Conservation (phyloP, 345 rosid species). For the Schrenkiella parvula region DNA sequence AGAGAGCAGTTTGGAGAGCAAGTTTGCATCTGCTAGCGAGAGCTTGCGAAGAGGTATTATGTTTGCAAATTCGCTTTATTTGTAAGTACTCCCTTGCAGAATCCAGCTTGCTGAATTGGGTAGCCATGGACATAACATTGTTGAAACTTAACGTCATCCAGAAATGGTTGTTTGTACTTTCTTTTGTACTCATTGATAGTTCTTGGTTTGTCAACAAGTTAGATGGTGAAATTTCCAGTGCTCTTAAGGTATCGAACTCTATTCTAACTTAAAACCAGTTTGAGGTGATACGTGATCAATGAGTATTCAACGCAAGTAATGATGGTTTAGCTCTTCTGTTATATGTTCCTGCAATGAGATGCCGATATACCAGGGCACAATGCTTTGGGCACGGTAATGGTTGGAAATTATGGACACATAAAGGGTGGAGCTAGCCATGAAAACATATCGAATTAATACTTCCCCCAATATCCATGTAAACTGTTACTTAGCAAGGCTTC, state of each 20-base stretch:
- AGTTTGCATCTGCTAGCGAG: slow-evolving; percentile 87
- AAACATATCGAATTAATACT: slow-evolving; percentile 40
- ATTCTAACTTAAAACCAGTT: not conserved
- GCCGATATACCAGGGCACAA: too few species aligned
- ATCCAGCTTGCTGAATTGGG: not conserved
- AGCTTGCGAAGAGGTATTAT: slow-evolving; percentile 88
- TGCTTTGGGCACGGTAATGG: too few species aligned
- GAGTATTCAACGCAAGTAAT: not conserved
- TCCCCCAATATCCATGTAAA: slow-evolving; percentile 91
- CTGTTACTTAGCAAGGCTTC: too few species aligned
- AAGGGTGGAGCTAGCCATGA: too few species aligned
- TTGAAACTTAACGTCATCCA: not conserved
- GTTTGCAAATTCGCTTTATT: slow-evolving; percentile 90
- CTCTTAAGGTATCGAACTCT: not conserved
- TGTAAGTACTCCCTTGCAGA: slow-evolving; percentile 27
- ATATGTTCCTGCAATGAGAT: too few species aligned
- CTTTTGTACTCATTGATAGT: not conserved
- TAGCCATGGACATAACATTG: not conserved
- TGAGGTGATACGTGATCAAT: not conserved
- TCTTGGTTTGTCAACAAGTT: slow-evolving; percentile 5
- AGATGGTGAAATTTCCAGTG: not conserved
- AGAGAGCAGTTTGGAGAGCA: slow-evolving; percentile 60
- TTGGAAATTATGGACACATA: too few species aligned
- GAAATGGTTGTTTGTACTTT: slow-evolving; percentile 12
- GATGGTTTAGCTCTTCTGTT: not conserved